Evolutionary conservation across 805 yeast species (phyloP).

Genomic region (Candida vartiovaarae): DNA sequence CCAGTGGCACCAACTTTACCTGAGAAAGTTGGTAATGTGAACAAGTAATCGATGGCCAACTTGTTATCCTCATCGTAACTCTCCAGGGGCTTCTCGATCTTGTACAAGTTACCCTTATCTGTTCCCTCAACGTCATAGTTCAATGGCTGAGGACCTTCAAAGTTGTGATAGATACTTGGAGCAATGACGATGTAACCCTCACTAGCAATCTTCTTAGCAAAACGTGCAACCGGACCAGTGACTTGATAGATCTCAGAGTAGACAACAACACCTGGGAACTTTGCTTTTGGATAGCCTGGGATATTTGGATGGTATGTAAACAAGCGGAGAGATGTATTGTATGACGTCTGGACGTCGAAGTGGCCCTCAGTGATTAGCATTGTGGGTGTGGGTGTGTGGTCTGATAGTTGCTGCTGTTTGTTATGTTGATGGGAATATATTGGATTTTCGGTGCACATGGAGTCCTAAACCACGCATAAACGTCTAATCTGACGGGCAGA

Average conservation of each 20-base stretch:
- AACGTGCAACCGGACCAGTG: constrained; percentile 74
- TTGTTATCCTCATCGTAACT: constrained; percentile 73
- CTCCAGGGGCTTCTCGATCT: constrained; percentile 56
- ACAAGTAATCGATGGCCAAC: constrained; percentile 56
- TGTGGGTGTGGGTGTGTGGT: neutral
- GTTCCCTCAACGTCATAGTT: constrained; percentile 69
- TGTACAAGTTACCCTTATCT: constrained; percentile 63
- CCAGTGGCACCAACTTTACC: constrained; percentile 79
- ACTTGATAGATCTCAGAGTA: constrained; percentile 79
- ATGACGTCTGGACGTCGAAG: constrained; percentile 59
- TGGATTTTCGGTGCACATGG: too few species aligned
- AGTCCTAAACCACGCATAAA: too few species aligned
- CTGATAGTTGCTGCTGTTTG: too few species aligned
- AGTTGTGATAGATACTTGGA: constrained; percentile 76
- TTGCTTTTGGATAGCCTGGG: constrained; percentile 68
- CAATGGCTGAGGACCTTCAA: constrained; percentile 54
- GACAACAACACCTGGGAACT: constrained; percentile 75
- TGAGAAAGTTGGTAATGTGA: constrained; percentile 51
- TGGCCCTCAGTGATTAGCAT: constrained; percentile 67
- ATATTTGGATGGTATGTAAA: constrained; percentile 62
- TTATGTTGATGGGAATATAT: too few species aligned
- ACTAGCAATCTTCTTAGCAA: constrained; percentile 72
- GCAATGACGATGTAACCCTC: constrained; percentile 76
- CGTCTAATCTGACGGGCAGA: too few species aligned
- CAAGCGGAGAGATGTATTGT: constrained; percentile 60